These are phyloP conservation scores for Naganishia vishniacii DNA, from an alignment of 768 basidiomycete species.

Conservation along the genomic window DNA sequence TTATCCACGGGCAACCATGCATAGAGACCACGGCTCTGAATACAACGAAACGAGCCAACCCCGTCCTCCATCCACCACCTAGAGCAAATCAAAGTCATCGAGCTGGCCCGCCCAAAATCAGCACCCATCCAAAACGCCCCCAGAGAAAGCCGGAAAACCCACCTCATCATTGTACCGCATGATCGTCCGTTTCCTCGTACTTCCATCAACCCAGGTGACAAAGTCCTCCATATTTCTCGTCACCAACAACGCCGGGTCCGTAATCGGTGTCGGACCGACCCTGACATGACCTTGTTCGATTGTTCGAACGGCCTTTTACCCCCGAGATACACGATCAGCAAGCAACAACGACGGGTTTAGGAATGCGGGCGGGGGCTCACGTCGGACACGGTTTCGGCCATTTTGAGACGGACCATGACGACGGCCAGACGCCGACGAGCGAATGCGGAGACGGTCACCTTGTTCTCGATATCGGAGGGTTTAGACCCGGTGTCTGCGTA, in stretches of 20 bases:
- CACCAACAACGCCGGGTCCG: constrained; percentile 92
- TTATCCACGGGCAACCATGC: too few species aligned
- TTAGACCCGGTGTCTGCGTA: constrained; percentile 65
- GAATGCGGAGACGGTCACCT: constrained; percentile 89
- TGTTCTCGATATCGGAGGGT: constrained; percentile 86
- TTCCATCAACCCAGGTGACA: constrained; percentile 98
- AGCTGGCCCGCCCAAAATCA: constrained; percentile 55
- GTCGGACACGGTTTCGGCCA: constrained; percentile 91
- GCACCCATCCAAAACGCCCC: constrained; percentile 22
- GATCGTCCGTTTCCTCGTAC: constrained; percentile 90
- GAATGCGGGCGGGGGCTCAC: constrained; percentile 55
- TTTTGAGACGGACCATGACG: constrained; percentile 82
- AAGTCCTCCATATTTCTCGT: constrained; percentile 99
- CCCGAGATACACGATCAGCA: constrained; percentile 1
- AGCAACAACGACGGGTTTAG: constrained; percentile 1
- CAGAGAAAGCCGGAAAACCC: constrained; percentile 24
- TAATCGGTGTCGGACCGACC: constrained; percentile 90
- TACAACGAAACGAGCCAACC: too few species aligned
- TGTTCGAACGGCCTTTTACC: constrained; percentile 80
- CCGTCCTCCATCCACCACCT: constrained; percentile 1
- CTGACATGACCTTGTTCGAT: constrained; percentile 98
- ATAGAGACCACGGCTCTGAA: too few species aligned
- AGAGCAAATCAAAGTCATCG: constrained; percentile 88
- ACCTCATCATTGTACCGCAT: constrained; percentile 97
- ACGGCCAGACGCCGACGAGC: constrained; percentile 88